phyloP scores from a whole-genome alignment of 1,139 yeast species.

The Blastobotrys niveus region DNA sequence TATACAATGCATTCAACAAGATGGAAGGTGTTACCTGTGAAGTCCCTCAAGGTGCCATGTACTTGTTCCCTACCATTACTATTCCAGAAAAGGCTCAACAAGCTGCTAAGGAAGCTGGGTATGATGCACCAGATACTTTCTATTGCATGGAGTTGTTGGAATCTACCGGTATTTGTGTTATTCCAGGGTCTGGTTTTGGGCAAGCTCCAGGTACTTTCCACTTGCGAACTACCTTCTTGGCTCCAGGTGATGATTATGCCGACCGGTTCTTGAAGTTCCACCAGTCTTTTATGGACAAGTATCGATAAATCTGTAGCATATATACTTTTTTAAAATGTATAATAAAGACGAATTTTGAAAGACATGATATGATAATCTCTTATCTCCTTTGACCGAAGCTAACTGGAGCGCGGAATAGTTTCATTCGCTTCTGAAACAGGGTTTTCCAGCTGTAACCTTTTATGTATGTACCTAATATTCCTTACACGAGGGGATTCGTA shows the following conservation, averaged over 20 bases:
- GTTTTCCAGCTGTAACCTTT: no score
- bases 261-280: slow-evolving; percentile 73
- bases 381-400: no score
- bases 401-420: no score
- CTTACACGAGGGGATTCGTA: no score
- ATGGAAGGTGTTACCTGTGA: slow-evolving; percentile 83
- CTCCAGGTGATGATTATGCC: slow-evolving; percentile 92
- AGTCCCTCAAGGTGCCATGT: slow-evolving; percentile 96
- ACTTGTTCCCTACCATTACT: slow-evolving; percentile 74
- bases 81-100: slow-evolving; percentile 58
- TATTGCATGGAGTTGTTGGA: slow-evolving; percentile 81
- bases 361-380: no score
- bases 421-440: no score
- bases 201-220: slow-evolving; percentile 86
- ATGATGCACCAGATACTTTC: slow-evolving; percentile 67
- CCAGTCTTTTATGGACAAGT: slow-evolving; percentile 56
- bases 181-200: slow-evolving; percentile 97
- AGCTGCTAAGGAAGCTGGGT: slow-evolving; percentile 50
- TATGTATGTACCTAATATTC: no score
- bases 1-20: slow-evolving; percentile 63
- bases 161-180: slow-evolving; percentile 91
- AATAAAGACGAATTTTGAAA: no score
- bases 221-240: slow-evolving; percentile 89
- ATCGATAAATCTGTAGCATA: slow-evolving; percentile 28
- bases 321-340: neutral